Base-by-base conservation (phyloP, 2,329 filamentous ascomycete genomes). In the Cladosporium phlei region DNA sequence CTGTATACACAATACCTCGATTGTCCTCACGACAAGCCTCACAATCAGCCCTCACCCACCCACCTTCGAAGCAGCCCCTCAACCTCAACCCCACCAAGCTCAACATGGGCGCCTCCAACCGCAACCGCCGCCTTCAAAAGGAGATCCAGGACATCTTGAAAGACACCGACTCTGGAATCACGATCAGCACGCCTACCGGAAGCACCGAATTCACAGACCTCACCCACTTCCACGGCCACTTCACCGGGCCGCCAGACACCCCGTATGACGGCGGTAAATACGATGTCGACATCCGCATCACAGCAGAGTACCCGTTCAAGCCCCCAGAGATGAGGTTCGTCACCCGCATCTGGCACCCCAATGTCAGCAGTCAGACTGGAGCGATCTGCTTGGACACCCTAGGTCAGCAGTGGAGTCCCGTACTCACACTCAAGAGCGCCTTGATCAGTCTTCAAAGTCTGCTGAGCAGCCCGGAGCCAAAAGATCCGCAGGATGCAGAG, bases 371-470 rank as follows among this genome's bases (percentile, higher is more conserved):
- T 9, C 52, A 97, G 88, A 64, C 61, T 2, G 93, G 93, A 47
- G 91, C 90, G 20, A 98, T 98, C 65, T 98, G 93, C 63, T 82
- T 98, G 46, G 93, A 98, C 64, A 97, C 90, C 0, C 78, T 98
- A 12, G 84, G 86, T 8, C 79, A 79, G 10, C 88, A 86, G 57
- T 98, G 93, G 93, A 95, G 91, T 5, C 93, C 93, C 0, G 90
- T 98, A 19, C 79, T 96, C 51, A 98, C 91, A 11, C 91, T 98
- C 67, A 97, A 96, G 71, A 94, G 88, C 16, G 88, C 91, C 28
- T 80, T 98, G 35, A 82, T 98, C 49, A 96, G 90, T 21, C 77
- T 98, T 24, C 90, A 95, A 66, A 91, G 90, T 56, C 81, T 98
- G 14, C 86, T 98, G 60, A 88, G 88, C 69, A 88, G 84, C 14